A percentile compares a stretch with the other conserved stretches of the same genome.
Evolutionary conservation across 345 rosid genomes (phyloP).

Genomic region (Aegle marmelos): DNA sequence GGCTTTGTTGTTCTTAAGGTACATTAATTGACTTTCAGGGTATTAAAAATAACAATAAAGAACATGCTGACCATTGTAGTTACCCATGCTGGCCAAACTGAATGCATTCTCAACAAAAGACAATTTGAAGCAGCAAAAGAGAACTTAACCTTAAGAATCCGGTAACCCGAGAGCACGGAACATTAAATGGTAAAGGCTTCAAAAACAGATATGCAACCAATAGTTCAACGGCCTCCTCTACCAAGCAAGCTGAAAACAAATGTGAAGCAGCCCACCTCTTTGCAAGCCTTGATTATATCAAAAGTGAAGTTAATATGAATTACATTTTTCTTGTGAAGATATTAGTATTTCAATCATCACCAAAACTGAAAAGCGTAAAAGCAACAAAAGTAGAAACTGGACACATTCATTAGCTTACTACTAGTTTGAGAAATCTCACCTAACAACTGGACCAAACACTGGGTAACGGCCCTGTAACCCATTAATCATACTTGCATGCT

Average conservation of each 20-base stretch:
- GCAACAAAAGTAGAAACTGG: background rate
- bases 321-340: background rate
- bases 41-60: background rate
- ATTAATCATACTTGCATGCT: conserved; percentile 95
- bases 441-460: conserved; percentile 68
- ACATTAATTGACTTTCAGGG: background rate
- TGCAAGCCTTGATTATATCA: conserved; percentile 60
- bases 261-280: conserved; percentile 94
- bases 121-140: conserved; percentile 1
- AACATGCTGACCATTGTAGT: background rate
- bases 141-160: conserved; percentile 77
- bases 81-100: background rate
- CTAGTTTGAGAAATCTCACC: conserved; percentile 35
- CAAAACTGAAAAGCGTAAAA: background rate
- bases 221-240: conserved; percentile 82
- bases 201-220: conserved; percentile 78
- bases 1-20: background rate
- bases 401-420: conserved; percentile 7
- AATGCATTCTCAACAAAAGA: background rate
- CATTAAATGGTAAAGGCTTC: conserved; percentile 70
- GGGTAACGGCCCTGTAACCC: conserved; percentile 70
- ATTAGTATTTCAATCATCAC: background rate
- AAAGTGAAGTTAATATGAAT: background rate
- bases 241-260: conserved; percentile 87
- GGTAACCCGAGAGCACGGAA: conserved; percentile 76